Conservation (phyloP, 768 basidiomycete genomes). For the Leccinum pellstonianum region DNA sequence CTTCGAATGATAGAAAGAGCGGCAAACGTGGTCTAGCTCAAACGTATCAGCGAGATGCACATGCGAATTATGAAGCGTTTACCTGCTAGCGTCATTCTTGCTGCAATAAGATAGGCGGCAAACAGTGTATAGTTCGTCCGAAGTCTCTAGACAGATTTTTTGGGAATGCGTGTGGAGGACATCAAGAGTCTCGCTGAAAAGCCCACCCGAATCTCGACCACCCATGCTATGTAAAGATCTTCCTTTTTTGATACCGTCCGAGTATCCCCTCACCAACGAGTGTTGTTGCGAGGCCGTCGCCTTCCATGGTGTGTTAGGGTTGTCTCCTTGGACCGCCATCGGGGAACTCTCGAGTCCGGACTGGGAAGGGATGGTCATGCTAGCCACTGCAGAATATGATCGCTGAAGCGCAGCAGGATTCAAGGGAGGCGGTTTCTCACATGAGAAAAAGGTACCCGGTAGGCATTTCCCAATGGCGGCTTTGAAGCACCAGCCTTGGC, state of each 20-base stretch:
- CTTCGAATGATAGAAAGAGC: slow-evolving; percentile 52
- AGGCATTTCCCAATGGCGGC: slow-evolving; percentile 55
- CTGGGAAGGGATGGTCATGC: slow-evolving; percentile 17
- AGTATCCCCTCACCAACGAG: slow-evolving; percentile 42
- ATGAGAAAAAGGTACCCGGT: slow-evolving; percentile 58
- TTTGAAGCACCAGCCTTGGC: slow-evolving; percentile 71
- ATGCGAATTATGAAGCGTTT: slow-evolving; percentile 3
- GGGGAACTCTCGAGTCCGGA: slow-evolving; percentile 1
- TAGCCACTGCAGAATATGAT: slow-evolving; percentile 12
- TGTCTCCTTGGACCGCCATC: neutral
- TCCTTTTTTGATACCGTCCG: too few species aligned
- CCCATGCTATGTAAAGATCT: too few species aligned
- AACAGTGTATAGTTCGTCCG: slow-evolving; percentile 39
- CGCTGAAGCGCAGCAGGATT: slow-evolving; percentile 25
- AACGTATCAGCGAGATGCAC: slow-evolving; percentile 1
- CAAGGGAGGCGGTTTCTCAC: slow-evolving; percentile 32
- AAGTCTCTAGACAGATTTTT: slow-evolving; percentile 33
- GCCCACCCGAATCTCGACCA: slow-evolving; percentile 18
- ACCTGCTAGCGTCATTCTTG: slow-evolving; percentile 20
- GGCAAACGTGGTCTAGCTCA: slow-evolving; percentile 42
- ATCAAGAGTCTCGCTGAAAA: slow-evolving; percentile 53
- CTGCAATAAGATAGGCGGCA: slow-evolving; percentile 48
- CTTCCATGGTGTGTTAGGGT: slow-evolving; percentile 4
- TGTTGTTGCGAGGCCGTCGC: slow-evolving; percentile 11
- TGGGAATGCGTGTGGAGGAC: slow-evolving; percentile 39